Evolutionary conservation across 1,284 basidiomycete species (phyloP).

Genomic region (Austropuccinia psidii): DNA sequence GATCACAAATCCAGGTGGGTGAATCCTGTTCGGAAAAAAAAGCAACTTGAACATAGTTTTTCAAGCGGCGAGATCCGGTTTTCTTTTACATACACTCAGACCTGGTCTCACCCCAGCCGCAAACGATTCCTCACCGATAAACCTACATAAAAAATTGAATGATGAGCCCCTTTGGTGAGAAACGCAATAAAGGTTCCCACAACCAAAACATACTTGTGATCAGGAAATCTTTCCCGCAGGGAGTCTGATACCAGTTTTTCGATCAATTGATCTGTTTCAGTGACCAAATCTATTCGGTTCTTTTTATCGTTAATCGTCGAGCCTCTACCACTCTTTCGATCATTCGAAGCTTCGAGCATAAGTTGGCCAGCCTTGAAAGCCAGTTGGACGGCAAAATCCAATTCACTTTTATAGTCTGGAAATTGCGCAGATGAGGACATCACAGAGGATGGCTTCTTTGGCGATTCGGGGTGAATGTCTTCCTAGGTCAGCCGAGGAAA

Average conservation of each 20-base stretch:
- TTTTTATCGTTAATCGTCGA: slow-evolving; percentile 67
- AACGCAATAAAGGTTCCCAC: slow-evolving; percentile 26
- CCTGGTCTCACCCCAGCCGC: slow-evolving; percentile 62
- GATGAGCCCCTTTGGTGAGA: neutral
- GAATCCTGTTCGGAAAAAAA: slow-evolving; percentile 35
- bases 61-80: slow-evolving; percentile 38
- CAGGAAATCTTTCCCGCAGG: slow-evolving; percentile 63
- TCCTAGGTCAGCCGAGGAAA: no score
- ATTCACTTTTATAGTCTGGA: slow-evolving; percentile 5
- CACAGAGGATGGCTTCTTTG: no score
- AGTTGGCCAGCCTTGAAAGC: slow-evolving; percentile 1
- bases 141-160: slow-evolving; percentile 46
- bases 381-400: slow-evolving; percentile 6
- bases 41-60: slow-evolving; percentile 43
- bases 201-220: slow-evolving; percentile 55
- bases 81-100: slow-evolving; percentile 53
- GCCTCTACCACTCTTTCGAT: neutral
- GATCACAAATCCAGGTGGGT: slow-evolving; percentile 28
- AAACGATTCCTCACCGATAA: slow-evolving; percentile 84
- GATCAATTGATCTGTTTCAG: slow-evolving; percentile 87
- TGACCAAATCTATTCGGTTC: slow-evolving; percentile 84
- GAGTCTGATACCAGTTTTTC: slow-evolving; percentile 72
- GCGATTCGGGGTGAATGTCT: no score
- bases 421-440: neutral
- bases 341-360: slow-evolving; percentile 14